phyloP scores from a whole-genome alignment of 805 yeast genomes.

The Starmerella gropengiesseri region DNA sequence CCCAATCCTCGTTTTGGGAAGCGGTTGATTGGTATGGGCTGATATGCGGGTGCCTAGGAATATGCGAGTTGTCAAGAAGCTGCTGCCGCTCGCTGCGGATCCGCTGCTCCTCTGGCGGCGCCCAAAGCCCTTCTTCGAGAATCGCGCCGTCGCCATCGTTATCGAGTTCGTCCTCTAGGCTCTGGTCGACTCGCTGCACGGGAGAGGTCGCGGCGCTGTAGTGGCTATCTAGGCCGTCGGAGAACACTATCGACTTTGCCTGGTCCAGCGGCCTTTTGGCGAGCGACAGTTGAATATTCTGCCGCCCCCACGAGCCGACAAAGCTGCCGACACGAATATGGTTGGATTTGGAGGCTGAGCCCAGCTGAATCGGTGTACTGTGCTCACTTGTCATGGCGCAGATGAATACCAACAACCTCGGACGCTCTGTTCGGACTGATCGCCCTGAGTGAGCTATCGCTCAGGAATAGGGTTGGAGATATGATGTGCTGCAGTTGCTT shows the following conservation, averaged over 20 bases:
- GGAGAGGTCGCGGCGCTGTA: too few species aligned
- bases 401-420: too few species aligned
- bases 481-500: conserved; percentile 4
- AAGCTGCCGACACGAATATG: conserved; percentile 16
- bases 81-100: conserved; percentile 27
- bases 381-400: background rate
- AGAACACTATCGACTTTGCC: conserved; percentile 14
- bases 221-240: conserved; percentile 16
- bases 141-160: conserved; percentile 22
- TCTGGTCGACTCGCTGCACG: background rate
- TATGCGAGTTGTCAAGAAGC: conserved; percentile 18
- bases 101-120: conserved; percentile 26
- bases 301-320: conserved; percentile 22
- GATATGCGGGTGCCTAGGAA: background rate
- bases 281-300: conserved; percentile 16
- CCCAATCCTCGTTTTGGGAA: conserved; percentile 25
- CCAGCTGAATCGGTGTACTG: background rate
- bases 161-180: background rate
- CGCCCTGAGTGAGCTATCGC: background rate
- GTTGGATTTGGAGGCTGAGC: background rate
- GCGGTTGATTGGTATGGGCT: background rate
- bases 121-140: conserved; percentile 24
- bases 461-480: conserved; percentile 1
- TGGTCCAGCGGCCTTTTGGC: conserved; percentile 11
- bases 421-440: too few species aligned